Conservation (phyloP, 805 yeast genomes). For the Lipomyces oligophaga region DNA sequence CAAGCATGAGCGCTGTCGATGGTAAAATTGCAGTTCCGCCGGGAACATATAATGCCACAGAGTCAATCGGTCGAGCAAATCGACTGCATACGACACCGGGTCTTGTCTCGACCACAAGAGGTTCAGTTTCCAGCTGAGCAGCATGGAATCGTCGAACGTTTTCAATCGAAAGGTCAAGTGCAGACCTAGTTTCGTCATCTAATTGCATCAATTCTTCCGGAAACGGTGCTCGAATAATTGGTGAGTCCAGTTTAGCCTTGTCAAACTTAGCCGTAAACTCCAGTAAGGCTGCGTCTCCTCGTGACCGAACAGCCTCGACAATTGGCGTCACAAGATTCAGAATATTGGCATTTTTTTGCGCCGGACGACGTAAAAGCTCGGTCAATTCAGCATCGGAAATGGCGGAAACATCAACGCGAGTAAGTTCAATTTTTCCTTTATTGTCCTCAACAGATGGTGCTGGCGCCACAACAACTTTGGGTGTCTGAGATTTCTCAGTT, state of each 20-base stretch:
- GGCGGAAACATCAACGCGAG: slow-evolving; percentile 45
- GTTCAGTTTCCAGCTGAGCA: slow-evolving; percentile 77
- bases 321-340: slow-evolving; percentile 92
- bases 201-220: slow-evolving; percentile 70
- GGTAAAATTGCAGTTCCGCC: slow-evolving; percentile 99
- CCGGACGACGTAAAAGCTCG: slow-evolving; percentile 82
- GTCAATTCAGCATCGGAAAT: slow-evolving; percentile 47
- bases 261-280: slow-evolving; percentile 91
- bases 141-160: slow-evolving; percentile 90
- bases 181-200: slow-evolving; percentile 67
- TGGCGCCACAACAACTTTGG: neutral
- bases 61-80: slow-evolving; percentile 90
- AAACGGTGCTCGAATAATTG: slow-evolving; percentile 85
- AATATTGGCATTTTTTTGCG: slow-evolving; percentile 86
- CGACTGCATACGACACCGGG: slow-evolving; percentile 94
- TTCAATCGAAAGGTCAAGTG: slow-evolving; percentile 83
- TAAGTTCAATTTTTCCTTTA: slow-evolving; percentile 48
- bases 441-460: slow-evolving; percentile 5
- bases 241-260: slow-evolving; percentile 65
- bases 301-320: slow-evolving; percentile 64
- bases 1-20: slow-evolving; percentile 95
- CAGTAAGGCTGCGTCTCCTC: slow-evolving; percentile 85
- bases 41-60: slow-evolving; percentile 93
- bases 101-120: slow-evolving; percentile 80
- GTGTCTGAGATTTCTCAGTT: neutral